Evolutionary conservation across 1,284 basidiomycete genomes (phyloP).

Genomic region (Apiotrichum gracile): DNA sequence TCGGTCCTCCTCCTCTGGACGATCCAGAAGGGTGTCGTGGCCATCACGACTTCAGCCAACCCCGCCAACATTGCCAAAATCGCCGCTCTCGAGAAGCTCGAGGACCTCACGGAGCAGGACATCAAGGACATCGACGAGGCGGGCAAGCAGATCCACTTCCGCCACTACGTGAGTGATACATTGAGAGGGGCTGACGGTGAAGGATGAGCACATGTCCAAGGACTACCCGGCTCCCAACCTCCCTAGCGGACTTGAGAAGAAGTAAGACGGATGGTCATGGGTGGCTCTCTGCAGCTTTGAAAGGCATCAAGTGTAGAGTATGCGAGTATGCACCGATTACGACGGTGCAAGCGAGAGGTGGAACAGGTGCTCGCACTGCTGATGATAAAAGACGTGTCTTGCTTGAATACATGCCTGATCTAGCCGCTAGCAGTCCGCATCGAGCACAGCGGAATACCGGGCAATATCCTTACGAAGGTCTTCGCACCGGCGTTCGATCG

Average conservation of each 20-base stretch:
- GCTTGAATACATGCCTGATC: too few species aligned
- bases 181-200: background rate
- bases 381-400: too few species aligned
- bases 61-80: slow-evolving; percentile 60
- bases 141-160: slow-evolving; percentile 59
- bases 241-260: slow-evolving; percentile 18
- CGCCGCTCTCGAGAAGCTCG: slow-evolving; percentile 53
- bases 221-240: slow-evolving; percentile 42
- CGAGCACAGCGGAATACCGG: too few species aligned
- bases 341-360: too few species aligned
- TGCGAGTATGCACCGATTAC: too few species aligned
- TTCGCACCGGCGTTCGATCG: too few species aligned
- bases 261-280: background rate
- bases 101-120: slow-evolving; percentile 60
- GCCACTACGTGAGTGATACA: slow-evolving; percentile 25
- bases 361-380: too few species aligned
- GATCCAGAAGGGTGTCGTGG: slow-evolving; percentile 53
- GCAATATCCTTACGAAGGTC: too few species aligned
- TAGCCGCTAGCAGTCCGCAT: too few species aligned
- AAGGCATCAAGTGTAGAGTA: too few species aligned
- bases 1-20: slow-evolving; percentile 61
- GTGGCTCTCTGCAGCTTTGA: too few species aligned
- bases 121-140: slow-evolving; percentile 57
- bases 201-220: slow-evolving; percentile 36
- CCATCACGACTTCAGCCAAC: slow-evolving; percentile 66